phyloP scores from a whole-genome alignment of 2,329 filamentous ascomycete genomes.

The Helotiales sp. region DNA sequence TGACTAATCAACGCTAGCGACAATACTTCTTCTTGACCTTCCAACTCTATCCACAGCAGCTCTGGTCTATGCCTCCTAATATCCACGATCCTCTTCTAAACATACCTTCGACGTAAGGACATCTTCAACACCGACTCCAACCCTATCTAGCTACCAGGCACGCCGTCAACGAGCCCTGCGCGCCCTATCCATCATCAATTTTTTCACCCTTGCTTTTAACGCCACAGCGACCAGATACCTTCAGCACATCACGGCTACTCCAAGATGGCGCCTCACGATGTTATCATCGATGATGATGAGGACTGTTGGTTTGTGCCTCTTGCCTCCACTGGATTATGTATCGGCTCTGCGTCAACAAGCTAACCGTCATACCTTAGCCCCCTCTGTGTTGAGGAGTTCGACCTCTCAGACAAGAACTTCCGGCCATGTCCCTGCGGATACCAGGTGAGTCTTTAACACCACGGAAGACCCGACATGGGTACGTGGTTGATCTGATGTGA shows the following conservation, averaged over 20 bases:
- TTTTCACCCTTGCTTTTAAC: conserved; percentile 16
- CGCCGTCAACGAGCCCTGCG: conserved; percentile 26
- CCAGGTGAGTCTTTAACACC: conserved; percentile 67
- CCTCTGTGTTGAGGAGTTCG: conserved; percentile 98
- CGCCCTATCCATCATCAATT: conserved; percentile 21
- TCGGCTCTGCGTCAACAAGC: neutral
- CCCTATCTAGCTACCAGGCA: conserved; percentile 28
- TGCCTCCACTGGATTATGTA: conserved; percentile 17
- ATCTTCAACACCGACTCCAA: neutral
- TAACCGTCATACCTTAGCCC: conserved; percentile 62
- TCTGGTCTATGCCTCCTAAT: neutral
- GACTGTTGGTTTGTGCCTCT: conserved; percentile 63
- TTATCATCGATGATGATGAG: conserved; percentile 74
- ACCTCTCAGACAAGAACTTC: conserved; percentile 96
- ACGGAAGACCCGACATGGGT: neutral
- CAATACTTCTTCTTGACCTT: no score
- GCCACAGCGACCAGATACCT: conserved; percentile 23
- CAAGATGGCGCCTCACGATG: conserved; percentile 69
- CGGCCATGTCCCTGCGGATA: conserved; percentile 97
- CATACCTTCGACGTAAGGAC: neutral
- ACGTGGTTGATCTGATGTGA: conserved; percentile 19
- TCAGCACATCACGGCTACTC: conserved; percentile 17
- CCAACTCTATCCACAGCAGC: neutral
- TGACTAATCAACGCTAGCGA: no score
- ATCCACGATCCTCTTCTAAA: conserved; percentile 5